Base-by-base conservation (phyloP, 177 flowering plant genomes). In the Vitis hybrid region DNA sequence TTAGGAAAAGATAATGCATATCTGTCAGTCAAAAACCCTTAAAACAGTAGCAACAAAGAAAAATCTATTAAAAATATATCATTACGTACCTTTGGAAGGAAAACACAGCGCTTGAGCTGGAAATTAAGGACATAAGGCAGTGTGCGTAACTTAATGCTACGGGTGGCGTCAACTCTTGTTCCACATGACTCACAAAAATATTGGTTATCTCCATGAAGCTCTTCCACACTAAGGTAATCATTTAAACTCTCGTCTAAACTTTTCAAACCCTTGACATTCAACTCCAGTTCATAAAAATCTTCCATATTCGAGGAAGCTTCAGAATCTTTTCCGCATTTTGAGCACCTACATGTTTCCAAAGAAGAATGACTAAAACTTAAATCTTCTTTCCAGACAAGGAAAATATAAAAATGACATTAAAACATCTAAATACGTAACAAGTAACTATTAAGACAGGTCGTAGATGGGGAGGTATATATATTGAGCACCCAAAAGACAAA, bases 21-120 rank as follows among this genome's bases (percentile, higher is more conserved):
- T 26, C 10, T 1, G 10, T 19, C 15, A 26, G 16, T 60, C 7
- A 20, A 10, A 29, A 26, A 59, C 18, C 6, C 13, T 20, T 14
- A 68, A 57, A 60, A 50, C 8, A 22, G 3, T 6, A 10, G 20
- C 2, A 33, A 62, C 19, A 26, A 48, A n/a, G n/a, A 13, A 60
- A 20, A 18, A 63, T 14, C 45, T 4, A 18, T 7, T 26, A 26
- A 51, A 50, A 52, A 51, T 22, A 1, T 58, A 11, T n/a, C 15
- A 67, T n/a, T 16, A n/a, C 16, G 59, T 83, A 96, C 99, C 97
- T 93, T 92, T 7, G 97, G 90, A 71, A 87, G 88, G 76, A 96
- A 96, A 68, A 90, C 84, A 83, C 88, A 96, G 31, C 99, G 97
- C 83, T 93, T 96, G 62, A 96, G 92, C 84, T 96, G 99, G 70